Evolutionary conservation across 352 stramenopile species (phyloP).

Genomic region (Globisporangium spinosum): DNA sequence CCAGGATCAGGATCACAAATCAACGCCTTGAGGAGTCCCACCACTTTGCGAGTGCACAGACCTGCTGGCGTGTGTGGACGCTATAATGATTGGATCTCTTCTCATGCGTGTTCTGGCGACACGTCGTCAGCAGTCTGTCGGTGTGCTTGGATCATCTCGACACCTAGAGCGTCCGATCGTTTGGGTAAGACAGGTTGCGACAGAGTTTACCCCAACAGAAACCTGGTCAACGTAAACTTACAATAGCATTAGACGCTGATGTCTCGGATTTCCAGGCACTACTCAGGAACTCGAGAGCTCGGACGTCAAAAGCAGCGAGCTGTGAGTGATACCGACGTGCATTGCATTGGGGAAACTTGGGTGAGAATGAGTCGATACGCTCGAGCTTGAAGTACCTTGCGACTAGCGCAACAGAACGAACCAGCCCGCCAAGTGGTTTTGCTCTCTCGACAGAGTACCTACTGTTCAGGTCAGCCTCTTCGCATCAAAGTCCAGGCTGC

Average conservation of each 20-base stretch:
- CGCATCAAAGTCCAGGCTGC: background rate
- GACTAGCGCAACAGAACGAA: background rate
- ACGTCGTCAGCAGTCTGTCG: background rate
- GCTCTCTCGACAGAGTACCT: background rate
- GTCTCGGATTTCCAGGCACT: background rate
- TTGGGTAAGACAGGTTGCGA: background rate
- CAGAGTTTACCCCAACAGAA: background rate
- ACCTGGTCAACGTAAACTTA: background rate
- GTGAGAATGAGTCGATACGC: background rate
- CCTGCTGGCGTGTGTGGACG: background rate
- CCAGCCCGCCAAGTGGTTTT: background rate
- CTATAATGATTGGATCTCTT: background rate
- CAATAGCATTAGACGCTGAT: background rate
- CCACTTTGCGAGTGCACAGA: no score
- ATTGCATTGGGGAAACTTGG: no score
- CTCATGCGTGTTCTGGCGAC: background rate
- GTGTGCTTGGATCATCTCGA: background rate
- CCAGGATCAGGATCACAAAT: background rate
- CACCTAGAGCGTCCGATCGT: background rate
- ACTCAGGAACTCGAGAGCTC: background rate
- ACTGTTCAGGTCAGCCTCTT: background rate
- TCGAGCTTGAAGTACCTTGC: background rate
- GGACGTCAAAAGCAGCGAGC: background rate
- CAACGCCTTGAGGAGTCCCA: background rate
- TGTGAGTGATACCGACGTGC: background rate